phyloP scores from a whole-genome alignment of 805 yeast species.

The Teunomyces lycoperdinae region DNA sequence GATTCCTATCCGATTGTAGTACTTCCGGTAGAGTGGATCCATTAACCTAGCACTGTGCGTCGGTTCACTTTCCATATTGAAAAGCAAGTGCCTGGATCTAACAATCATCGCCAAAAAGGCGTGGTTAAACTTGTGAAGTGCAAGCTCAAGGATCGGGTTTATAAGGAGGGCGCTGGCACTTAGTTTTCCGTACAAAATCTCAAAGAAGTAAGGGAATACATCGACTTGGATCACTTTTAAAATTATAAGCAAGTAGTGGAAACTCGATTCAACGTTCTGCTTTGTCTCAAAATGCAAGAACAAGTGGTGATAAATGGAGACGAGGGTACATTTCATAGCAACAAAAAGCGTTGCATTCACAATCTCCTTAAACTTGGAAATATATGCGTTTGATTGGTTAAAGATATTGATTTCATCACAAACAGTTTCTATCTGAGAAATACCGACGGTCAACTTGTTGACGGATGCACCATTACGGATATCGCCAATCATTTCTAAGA shows the following conservation, averaged over 20 bases:
- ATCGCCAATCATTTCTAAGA: conserved; percentile 13
- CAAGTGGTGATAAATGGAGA: conserved; percentile 10
- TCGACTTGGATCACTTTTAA: conserved; percentile 8
- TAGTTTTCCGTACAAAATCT: conserved; percentile 9
- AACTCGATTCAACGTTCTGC: conserved; percentile 8
- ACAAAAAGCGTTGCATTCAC: conserved; percentile 11
- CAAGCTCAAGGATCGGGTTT: conserved; percentile 9
- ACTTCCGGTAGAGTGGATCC: neutral
- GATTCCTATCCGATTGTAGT: conserved; percentile 7
- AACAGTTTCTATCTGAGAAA: conserved; percentile 8
- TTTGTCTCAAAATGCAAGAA: conserved; percentile 11
- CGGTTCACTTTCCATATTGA: conserved; percentile 13
- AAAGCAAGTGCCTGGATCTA: conserved; percentile 14
- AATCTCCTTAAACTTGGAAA: conserved; percentile 7
- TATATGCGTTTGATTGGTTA: neutral
- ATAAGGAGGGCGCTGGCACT: conserved; percentile 7
- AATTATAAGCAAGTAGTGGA: conserved; percentile 8
- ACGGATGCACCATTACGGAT: conserved; percentile 13
- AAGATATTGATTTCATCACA: conserved; percentile 7
- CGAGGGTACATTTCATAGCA: conserved; percentile 10
- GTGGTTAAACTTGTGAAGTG: conserved; percentile 10
- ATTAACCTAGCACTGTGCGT: conserved; percentile 4
- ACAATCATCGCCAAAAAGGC: conserved; percentile 18
- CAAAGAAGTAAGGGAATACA: conserved; percentile 12
- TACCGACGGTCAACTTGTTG: conserved; percentile 8